Percentiles rank a stretch among this genome's conserved stretches.
phyloP scores from a whole-genome alignment of 768 basidiomycete species.

The Rubroboletus satanas region DNA sequence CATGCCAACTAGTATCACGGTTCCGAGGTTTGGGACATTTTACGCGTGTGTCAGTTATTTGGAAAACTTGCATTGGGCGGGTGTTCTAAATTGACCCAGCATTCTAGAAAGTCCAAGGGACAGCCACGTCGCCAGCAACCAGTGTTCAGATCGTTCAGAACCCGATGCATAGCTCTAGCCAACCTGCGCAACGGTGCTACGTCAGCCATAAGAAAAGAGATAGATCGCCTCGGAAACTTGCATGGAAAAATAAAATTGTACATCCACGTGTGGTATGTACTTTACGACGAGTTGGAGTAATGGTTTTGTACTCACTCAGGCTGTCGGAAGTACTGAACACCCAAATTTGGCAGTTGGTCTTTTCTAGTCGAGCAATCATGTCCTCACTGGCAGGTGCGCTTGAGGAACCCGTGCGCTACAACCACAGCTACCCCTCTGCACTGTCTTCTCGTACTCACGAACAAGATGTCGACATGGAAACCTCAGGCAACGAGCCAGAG shows the following conservation, averaged over 20 bases:
- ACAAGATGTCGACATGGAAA: constrained; percentile 45
- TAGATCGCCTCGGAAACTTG: background rate
- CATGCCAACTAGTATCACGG: constrained; percentile 19
- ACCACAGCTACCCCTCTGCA: constrained; percentile 12
- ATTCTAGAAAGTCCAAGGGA: constrained; percentile 16
- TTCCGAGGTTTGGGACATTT: constrained; percentile 16
- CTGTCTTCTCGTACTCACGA: constrained; percentile 7
- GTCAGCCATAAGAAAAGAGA: background rate
- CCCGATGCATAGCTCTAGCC: constrained; percentile 1
- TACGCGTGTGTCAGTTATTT: background rate
- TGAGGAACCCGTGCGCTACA: constrained; percentile 34
- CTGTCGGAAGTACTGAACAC: no score
- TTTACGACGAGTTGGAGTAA: background rate
- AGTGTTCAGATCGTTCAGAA: background rate
- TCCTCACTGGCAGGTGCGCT: constrained; percentile 60
- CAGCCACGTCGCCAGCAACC: constrained; percentile 10
- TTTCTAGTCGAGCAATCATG: constrained; percentile 33
- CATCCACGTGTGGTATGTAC: background rate
- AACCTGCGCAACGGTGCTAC: background rate
- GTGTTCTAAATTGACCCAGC: background rate
- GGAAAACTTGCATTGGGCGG: background rate
- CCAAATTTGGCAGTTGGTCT: constrained; percentile 13
- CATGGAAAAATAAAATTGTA: background rate
- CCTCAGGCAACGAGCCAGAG: constrained; percentile 9
- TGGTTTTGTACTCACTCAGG: background rate